Conservation (phyloP, 345 rosid genomes). For the Heritiera littoralis region DNA sequence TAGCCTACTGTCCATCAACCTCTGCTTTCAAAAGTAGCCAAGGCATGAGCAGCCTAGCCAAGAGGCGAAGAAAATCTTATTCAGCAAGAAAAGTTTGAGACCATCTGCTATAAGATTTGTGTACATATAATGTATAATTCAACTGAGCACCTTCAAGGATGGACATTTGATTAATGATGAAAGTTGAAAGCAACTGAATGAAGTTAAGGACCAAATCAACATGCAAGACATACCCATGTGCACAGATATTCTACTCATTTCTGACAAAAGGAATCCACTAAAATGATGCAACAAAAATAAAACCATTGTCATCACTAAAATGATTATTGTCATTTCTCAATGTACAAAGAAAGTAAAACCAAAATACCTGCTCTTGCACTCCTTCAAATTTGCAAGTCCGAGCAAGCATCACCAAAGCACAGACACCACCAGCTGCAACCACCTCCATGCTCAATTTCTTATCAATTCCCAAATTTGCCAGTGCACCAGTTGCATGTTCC, state of each 20-base stretch:
- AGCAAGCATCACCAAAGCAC: slow-evolving; percentile 83
- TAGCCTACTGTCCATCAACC: no score
- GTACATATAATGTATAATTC: background rate
- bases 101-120: background rate
- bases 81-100: background rate
- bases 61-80: background rate
- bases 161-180: background rate
- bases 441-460: slow-evolving; percentile 84
- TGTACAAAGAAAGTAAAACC: slow-evolving; percentile 1
- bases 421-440: slow-evolving; percentile 70
- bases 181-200: background rate
- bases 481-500: slow-evolving; percentile 91
- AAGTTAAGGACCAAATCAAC: background rate
- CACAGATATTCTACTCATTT: background rate
- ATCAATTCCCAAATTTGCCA: slow-evolving; percentile 85
- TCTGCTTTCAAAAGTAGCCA: no score
- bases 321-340: background rate
- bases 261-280: background rate
- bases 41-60: slow-evolving; percentile 86
- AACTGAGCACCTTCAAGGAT: background rate
- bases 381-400: slow-evolving; percentile 79
- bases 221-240: background rate
- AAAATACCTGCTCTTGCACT: slow-evolving; percentile 75
- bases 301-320: background rate
- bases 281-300: background rate